Evolutionary conservation across 371 early-diverging fungal genomes (phyloP).

Genomic region (Batkoa obscura): DNA sequence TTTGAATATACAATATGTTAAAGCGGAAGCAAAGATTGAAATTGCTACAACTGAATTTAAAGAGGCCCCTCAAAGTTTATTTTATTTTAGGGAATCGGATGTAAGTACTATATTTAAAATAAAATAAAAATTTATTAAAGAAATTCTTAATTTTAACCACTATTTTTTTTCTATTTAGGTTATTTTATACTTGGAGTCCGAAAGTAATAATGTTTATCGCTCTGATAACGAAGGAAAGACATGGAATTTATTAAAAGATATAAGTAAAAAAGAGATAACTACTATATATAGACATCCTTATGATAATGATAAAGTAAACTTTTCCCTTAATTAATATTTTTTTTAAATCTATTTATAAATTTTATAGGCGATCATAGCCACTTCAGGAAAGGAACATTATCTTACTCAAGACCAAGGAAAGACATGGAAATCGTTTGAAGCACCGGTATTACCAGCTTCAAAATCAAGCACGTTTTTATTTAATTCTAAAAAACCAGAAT

Average conservation of each 20-base stretch:
- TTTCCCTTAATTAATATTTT: background rate
- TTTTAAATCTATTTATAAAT: background rate
- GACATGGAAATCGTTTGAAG: slow-evolving; percentile 38
- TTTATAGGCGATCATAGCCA: slow-evolving; percentile 34
- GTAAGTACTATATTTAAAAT: too few relatives aligned
- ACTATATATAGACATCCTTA: slow-evolving; percentile 6
- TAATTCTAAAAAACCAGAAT: slow-evolving; percentile 35
- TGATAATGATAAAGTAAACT: background rate
- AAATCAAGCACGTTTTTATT: slow-evolving; percentile 27
- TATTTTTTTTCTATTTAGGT: slow-evolving; percentile 14
- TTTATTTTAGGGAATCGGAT: too few relatives aligned
- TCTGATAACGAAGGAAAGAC: slow-evolving; percentile 46
- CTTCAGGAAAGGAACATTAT: slow-evolving; percentile 34
- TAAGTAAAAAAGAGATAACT: slow-evolving; percentile 11
- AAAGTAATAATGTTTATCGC: slow-evolving; percentile 24
- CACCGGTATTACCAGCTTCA: slow-evolving; percentile 21
- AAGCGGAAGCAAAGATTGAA: too few relatives aligned
- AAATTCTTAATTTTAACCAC: background rate
- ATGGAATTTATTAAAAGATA: slow-evolving; percentile 27
- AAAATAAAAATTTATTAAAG: too few relatives aligned
- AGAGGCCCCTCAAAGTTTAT: too few relatives aligned
- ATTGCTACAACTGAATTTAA: too few relatives aligned
- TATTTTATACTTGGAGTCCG: slow-evolving; percentile 32
- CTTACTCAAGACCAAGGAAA: slow-evolving; percentile 37
- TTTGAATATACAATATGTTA: too few relatives aligned